Base-by-base conservation (phyloP, 192 early-diverging fungal species). In the Glomus cerebriforme region DNA sequence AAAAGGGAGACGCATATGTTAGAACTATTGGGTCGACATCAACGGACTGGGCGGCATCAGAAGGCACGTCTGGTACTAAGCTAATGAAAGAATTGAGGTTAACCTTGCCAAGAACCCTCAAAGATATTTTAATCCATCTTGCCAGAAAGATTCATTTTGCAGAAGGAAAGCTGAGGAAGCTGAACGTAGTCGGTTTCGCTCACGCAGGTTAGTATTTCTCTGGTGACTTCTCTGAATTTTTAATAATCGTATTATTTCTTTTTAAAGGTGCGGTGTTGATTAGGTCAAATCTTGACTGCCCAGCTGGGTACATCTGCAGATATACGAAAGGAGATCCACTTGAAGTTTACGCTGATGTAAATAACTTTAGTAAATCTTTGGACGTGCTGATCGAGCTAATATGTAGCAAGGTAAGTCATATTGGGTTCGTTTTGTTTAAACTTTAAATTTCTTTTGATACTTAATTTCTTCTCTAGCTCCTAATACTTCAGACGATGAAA, bases 201-300 rank as follows among this genome's bases (percentile, higher is more conserved):
- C 79, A 79, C 27, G 5, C 70, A 73, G 79, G 79, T 79, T 79
- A 73, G 70, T 65, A 69, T 69, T 71, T 62, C 19, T 60, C 26
- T 6, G 60, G 60, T 27, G 26, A 62, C 26, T 62, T 27, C 26
- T 29, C 64, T 78, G 22, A 47, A 69, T 27, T 59, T 71, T 68
- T 79, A 59, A 69, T 79, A 35, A 72, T 22, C 22, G 60, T 27
- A 63, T 71, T 79, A 31, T 62, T 71, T 49, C 10, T 76, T 76
- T 79, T 73, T 73, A 73, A 70, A 79, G 79, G 79, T 62, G 79
- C 79, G 12, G 70, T 79, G 29, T 64, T 79, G 59, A 73, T 79
- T 65, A 35, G 68, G 9, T 73, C 79, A 31, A 79, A 79, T 79
- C 59, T 79, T 45, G 79, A 79, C 43, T 79, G 69, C 59, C 79